Percentiles rank a stretch among this genome's conserved stretches.
Conservation (phyloP, 169 alveolate species). For the Plasmodium coatneyi region DNA sequence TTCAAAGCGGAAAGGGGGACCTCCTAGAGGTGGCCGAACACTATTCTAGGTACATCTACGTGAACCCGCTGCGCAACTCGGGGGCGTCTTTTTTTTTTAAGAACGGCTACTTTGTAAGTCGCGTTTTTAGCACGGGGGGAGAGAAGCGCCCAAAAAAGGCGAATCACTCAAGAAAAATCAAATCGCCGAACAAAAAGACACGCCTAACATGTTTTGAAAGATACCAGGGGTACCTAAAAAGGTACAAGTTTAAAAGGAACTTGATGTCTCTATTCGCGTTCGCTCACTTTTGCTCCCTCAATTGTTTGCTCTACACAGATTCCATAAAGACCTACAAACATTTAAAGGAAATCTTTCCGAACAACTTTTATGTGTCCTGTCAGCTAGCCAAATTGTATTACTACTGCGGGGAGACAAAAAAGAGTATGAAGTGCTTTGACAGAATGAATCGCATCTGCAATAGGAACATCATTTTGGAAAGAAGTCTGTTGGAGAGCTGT, state of each 20-base stretch:
- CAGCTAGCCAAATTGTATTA: constrained; percentile 65
- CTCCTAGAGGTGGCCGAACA: background rate
- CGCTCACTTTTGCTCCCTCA: constrained; percentile 66
- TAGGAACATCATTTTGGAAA: constrained; percentile 9
- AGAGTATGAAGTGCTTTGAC: constrained; percentile 43
- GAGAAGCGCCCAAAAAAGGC: background rate
- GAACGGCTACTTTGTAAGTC: constrained; percentile 30
- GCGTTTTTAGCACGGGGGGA: background rate
- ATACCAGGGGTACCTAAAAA: constrained; percentile 17
- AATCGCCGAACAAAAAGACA: background rate
- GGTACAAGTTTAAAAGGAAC: constrained; percentile 28
- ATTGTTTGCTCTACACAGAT: constrained; percentile 5
- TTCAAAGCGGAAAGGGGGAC: background rate
- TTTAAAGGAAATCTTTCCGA: background rate
- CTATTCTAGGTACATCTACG: constrained; percentile 12
- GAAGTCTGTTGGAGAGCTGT: background rate
- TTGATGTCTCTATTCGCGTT: constrained; percentile 50
- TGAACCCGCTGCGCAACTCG: constrained; percentile 33
- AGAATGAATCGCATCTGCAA: constrained; percentile 3
- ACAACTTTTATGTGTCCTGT: constrained; percentile 38
- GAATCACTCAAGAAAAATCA: background rate
- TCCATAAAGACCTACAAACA: constrained; percentile 18
- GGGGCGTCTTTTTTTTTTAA: constrained; percentile 34
- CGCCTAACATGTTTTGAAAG: background rate
- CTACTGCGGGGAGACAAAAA: constrained; percentile 2